phyloP scores from a whole-genome alignment of 768 basidiomycete species.

The Glaciozyma martinii region DNA sequence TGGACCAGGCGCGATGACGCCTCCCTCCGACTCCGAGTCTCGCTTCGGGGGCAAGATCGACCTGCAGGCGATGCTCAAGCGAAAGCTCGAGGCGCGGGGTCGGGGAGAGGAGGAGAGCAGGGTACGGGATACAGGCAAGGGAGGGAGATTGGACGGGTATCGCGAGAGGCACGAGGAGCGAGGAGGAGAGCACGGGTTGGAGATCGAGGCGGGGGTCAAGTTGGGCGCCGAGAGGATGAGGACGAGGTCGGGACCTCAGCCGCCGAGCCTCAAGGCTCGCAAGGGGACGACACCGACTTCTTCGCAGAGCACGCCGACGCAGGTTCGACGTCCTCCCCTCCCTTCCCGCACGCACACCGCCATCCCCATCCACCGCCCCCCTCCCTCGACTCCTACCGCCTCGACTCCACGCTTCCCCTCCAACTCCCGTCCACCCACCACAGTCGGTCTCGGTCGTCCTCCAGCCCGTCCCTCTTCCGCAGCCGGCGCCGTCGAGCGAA shows the following conservation, averaged over 20 bases:
- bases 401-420: neutral
- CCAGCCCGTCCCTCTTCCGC: neutral
- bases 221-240: slow-evolving; percentile 15
- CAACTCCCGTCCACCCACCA: neutral
- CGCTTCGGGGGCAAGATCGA: slow-evolving; percentile 5
- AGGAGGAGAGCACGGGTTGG: slow-evolving; percentile 10
- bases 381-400: neutral
- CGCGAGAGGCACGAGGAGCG: neutral
- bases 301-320: neutral
- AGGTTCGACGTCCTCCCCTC: neutral
- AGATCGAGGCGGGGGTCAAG: neutral
- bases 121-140: neutral
- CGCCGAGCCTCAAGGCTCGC: slow-evolving; percentile 1
- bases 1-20: slow-evolving; percentile 14
- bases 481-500: neutral
- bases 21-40: slow-evolving; percentile 10
- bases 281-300: neutral
- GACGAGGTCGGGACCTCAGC: slow-evolving; percentile 3
- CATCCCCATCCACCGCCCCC: neutral
- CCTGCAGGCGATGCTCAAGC: slow-evolving; percentile 12
- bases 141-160: neutral
- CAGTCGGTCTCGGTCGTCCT: neutral
- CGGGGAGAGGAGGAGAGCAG: neutral
- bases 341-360: neutral
- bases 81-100: slow-evolving; percentile 12